These are phyloP conservation scores for Pisolithus albus DNA, from an alignment of 768 basidiomycete species.

Conservation along the genomic window DNA sequence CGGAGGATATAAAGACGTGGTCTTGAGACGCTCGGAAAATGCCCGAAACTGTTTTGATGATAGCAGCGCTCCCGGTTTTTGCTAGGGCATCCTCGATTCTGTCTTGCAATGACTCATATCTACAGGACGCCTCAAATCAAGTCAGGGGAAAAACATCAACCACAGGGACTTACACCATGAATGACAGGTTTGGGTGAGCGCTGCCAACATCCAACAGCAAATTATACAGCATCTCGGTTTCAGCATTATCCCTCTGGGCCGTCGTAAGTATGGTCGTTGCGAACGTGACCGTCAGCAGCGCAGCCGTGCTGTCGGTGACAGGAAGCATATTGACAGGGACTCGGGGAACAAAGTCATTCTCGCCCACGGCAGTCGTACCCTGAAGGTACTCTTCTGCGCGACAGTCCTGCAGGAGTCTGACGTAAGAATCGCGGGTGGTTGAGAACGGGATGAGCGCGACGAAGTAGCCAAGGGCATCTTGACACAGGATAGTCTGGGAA, in stretches of 20 bases:
- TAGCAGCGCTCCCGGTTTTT: conserved; percentile 61
- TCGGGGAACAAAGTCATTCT: conserved; percentile 43
- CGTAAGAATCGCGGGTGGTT: conserved; percentile 48
- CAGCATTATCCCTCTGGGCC: conserved; percentile 73
- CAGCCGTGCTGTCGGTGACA: conserved; percentile 52
- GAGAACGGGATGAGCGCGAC: conserved; percentile 69
- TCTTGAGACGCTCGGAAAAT: conserved; percentile 70
- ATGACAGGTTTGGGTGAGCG: conserved; percentile 63
- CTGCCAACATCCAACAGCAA: conserved; percentile 66
- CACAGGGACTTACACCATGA: conserved; percentile 55
- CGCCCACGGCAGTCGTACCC: conserved; percentile 30
- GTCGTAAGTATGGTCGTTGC: conserved; percentile 66
- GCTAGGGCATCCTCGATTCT: conserved; percentile 67
- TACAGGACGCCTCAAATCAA: conserved; percentile 21
- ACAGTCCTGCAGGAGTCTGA: conserved; percentile 57
- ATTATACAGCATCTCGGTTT: conserved; percentile 74
- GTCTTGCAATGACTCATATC: conserved; percentile 72
- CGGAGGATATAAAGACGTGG: conserved; percentile 32
- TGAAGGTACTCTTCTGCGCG: conserved; percentile 44
- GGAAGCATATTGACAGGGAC: conserved; percentile 55
- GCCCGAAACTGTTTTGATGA: conserved; percentile 66
- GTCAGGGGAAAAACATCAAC: neutral
- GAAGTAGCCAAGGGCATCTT: conserved; percentile 71
- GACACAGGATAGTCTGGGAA: conserved; percentile 38
- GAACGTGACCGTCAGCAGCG: conserved; percentile 70